phyloP scores from a whole-genome alignment of 2,329 filamentous ascomycete species.

The Alternaria metachromatica region DNA sequence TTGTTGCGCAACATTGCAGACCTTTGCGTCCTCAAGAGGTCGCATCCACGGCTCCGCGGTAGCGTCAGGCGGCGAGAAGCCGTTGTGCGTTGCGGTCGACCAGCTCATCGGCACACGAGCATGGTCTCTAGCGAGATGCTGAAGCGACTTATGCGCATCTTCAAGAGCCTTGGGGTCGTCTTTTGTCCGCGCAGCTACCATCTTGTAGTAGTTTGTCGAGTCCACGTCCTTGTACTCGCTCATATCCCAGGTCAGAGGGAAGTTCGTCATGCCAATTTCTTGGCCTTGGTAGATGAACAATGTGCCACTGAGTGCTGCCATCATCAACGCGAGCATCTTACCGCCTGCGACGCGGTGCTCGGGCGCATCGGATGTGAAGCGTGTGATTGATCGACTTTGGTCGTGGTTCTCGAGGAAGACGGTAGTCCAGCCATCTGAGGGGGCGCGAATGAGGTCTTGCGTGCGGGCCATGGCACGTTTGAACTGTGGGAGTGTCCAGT shows the following conservation, averaged over 20 bases:
- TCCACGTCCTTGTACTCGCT: conserved; percentile 61
- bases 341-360: conserved; percentile 54
- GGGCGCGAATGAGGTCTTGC: conserved; percentile 39
- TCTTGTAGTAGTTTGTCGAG: conserved; percentile 60
- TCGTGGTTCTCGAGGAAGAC: conserved; percentile 63
- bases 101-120: conserved; percentile 74
- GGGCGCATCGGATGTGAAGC: conserved; percentile 57
- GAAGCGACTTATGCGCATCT: conserved; percentile 60
- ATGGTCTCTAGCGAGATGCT: conserved; percentile 69
- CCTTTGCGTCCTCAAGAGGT: conserved; percentile 60
- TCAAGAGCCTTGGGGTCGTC: conserved; percentile 49
- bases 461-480: conserved; percentile 41
- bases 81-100: conserved; percentile 62
- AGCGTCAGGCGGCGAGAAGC: conserved; percentile 61
- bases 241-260: conserved; percentile 52
- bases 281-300: conserved; percentile 60
- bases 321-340: conserved; percentile 58
- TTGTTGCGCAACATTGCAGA: conserved; percentile 66
- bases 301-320: conserved; percentile 57
- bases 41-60: conserved; percentile 66
- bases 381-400: conserved; percentile 58
- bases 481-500: conserved; percentile 41
- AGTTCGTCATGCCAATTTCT: conserved; percentile 60
- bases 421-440: conserved; percentile 54
- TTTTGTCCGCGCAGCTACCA: conserved; percentile 35